phyloP scores from a whole-genome alignment of 2,329 filamentous ascomycete species.

The Epichloe gansuensis region DNA sequence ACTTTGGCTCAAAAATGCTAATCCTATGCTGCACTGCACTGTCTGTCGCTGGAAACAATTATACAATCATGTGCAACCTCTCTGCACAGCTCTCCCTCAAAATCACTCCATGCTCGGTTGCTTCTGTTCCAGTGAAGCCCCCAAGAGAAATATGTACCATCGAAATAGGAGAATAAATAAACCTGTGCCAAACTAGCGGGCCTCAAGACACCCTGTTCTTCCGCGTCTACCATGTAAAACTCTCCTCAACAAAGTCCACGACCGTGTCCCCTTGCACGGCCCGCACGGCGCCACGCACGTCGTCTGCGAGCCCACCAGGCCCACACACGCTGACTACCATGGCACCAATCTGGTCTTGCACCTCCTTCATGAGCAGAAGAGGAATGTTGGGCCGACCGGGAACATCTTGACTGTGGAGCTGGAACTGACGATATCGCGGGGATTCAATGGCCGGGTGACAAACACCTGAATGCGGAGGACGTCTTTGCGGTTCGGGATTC shows the following conservation, averaged over 20 bases:
- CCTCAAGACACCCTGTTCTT: neutral
- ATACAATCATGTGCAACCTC: slow-evolving; percentile 4
- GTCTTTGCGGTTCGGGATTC: slow-evolving; percentile 69
- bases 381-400: slow-evolving; percentile 72
- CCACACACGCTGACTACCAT: slow-evolving; percentile 80
- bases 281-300: slow-evolving; percentile 58
- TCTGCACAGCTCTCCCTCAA: slow-evolving; percentile 1
- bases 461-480: slow-evolving; percentile 80
- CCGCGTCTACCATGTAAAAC: slow-evolving; percentile 49
- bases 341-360: slow-evolving; percentile 69
- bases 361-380: slow-evolving; percentile 69
- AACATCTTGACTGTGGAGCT: slow-evolving; percentile 82
- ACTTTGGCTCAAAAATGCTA: neutral
- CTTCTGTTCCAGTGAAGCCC: neutral
- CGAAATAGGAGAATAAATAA: slow-evolving; percentile 1
- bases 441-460: slow-evolving; percentile 74
- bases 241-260: slow-evolving; percentile 67
- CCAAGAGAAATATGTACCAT: neutral
- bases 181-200: neutral
- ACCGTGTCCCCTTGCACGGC: slow-evolving; percentile 49
- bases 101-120: neutral
- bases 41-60: neutral
- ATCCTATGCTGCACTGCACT: slow-evolving; percentile 1
- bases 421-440: slow-evolving; percentile 67
- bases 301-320: slow-evolving; percentile 62